Evolutionary conservation across 768 basidiomycete genomes (phyloP).

Genomic region (Termitomyces sp.): DNA sequence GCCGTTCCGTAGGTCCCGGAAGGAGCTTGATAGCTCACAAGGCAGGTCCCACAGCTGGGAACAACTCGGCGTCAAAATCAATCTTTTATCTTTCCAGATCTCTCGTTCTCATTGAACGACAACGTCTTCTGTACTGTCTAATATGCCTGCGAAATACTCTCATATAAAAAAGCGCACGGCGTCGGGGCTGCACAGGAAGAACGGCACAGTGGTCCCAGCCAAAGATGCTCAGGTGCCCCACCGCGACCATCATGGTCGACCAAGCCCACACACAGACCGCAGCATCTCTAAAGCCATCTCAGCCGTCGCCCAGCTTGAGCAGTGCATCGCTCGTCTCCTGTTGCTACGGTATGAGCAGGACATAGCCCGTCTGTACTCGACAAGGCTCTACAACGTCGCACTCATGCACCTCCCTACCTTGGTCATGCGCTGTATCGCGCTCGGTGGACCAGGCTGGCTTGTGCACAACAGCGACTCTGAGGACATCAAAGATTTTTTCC

Average conservation of each 20-base stretch:
- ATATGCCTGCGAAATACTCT: slow-evolving; percentile 68
- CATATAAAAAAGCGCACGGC: slow-evolving; percentile 67
- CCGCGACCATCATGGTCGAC: slow-evolving; percentile 27
- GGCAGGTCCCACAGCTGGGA: background rate
- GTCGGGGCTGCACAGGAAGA: slow-evolving; percentile 46
- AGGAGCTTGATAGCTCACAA: slow-evolving; percentile 1
- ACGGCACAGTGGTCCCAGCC: slow-evolving; percentile 21
- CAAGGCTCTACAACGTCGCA: slow-evolving; percentile 61
- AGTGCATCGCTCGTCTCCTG: slow-evolving; percentile 64
- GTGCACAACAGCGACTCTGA: slow-evolving; percentile 65
- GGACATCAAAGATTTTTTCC: slow-evolving; percentile 73
- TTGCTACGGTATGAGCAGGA: slow-evolving; percentile 72
- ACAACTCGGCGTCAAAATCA: background rate
- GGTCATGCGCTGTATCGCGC: slow-evolving; percentile 58
- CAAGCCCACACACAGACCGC: slow-evolving; percentile 51
- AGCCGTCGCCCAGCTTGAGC: slow-evolving; percentile 65
- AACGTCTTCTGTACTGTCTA: background rate
- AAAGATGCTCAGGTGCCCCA: slow-evolving; percentile 25
- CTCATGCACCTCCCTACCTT: slow-evolving; percentile 67
- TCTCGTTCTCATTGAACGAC: background rate
- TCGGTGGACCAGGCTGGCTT: slow-evolving; percentile 66
- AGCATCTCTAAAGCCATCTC: slow-evolving; percentile 53
- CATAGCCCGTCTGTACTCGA: slow-evolving; percentile 71
- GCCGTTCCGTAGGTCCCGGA: background rate
- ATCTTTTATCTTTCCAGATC: slow-evolving; percentile 2